Evolutionary conservation across 176 grass and related monocot genomes (phyloP), one percentile per base, ranked within the genome.

Genomic region (Carex pumila): DNA sequence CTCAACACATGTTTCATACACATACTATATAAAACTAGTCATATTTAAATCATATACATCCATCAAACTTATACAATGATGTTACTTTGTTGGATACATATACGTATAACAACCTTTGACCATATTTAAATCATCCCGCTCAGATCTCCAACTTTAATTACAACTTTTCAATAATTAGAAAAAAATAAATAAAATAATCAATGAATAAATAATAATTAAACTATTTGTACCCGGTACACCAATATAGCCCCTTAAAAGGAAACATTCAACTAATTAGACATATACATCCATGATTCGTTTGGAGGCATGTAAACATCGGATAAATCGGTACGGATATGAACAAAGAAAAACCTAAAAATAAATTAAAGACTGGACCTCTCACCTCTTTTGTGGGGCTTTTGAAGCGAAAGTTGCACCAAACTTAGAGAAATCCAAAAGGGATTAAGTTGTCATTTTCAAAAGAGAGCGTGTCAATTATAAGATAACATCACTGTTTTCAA

Each of bases 381-480:
- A 82, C 79, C 79, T 66, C 66, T 78, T 81, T 82, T 39, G 79
- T 82, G 60, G 79, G 79, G 79, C 66, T 82, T 50, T 65, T 65
- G 80, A 83, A 50, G 80, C 25, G 41, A 83, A 83, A 62, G 63
- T 45, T 52, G 18, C 80, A 65, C 43, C 80, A 83, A 81, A 81
- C 63, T 2, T 54, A 8, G 61, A 34, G 80, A 65, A 83, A 67
- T 45, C 21, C 59, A 67, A 82, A 21, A 18, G 79, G 32, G 19
- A 65, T 49, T 5, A 63, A 39, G 55, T 13, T 63, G 9, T 82
- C 56, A n/a, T 32, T 81, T 81, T 81, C 59, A 65, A 4, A 81
- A 25, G 32, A 32, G 59, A 11, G 18, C 25, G 2, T 50, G 56
- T 81, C 78, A 43, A 21, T 54, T 36, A 67, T 45, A 68, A 82